These are phyloP conservation scores for Verbascum thapsus DNA, from an alignment of 257 asterid species.

Conservation along the genomic window DNA sequence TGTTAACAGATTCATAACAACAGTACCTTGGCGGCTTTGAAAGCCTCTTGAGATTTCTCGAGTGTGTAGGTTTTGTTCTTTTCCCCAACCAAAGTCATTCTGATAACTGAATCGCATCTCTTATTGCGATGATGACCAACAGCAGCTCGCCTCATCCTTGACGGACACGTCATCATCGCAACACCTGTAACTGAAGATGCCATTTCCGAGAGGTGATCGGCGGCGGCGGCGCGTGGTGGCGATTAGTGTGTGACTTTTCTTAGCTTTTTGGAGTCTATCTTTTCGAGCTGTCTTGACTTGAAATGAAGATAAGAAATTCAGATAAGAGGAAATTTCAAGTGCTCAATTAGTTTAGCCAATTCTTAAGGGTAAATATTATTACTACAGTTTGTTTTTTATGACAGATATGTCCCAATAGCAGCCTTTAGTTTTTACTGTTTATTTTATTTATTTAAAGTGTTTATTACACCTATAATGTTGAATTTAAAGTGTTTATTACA, in stretches of 20 bases:
- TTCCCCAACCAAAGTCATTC: conserved; percentile 73
- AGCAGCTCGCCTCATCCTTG: conserved; percentile 38
- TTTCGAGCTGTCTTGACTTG: conserved; percentile 23
- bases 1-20: background rate
- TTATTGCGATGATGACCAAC: conserved; percentile 35
- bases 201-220: conserved; percentile 32
- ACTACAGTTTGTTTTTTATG: too few relatives aligned
- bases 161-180: conserved; percentile 42
- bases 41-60: conserved; percentile 91
- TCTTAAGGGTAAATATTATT: background rate
- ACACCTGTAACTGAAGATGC: conserved; percentile 57
- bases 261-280: background rate
- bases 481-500: too few relatives aligned
- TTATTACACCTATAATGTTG: too few relatives aligned
- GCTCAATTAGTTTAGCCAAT: conserved; percentile 1
- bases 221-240: conserved; percentile 13
- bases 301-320: conserved; percentile 45
- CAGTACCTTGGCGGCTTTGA: conserved; percentile 87
- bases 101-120: conserved; percentile 47
- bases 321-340: conserved; percentile 28
- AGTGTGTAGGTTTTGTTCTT: conserved; percentile 79
- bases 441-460: too few relatives aligned
- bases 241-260: conserved; percentile 9
- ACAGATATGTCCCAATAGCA: too few relatives aligned
- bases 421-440: too few relatives aligned